Percentiles rank a stretch among this genome's conserved stretches.
Conservation (phyloP, 208 protist species). For the Acanthamoeba culbertsoni region DNA sequence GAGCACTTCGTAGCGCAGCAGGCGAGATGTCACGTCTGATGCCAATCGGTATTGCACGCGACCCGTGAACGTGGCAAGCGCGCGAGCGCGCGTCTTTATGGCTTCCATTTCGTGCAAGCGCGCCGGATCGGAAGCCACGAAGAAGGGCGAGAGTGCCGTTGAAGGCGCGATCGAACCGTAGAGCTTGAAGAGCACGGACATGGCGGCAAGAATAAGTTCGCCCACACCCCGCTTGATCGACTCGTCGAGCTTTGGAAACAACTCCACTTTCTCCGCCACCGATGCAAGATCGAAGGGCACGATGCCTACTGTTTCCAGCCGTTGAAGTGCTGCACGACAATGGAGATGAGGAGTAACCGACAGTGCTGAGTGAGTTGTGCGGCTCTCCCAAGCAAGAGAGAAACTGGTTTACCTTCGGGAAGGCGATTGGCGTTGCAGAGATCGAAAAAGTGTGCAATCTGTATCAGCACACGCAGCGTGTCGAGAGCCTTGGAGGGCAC, state of each 20-base stretch:
- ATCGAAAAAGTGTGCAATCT: background rate
- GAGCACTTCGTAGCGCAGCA: background rate
- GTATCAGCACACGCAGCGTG: background rate
- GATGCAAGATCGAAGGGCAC: background rate
- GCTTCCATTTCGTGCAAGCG: background rate
- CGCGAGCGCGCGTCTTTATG: background rate
- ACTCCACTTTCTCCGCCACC: constrained; percentile 26
- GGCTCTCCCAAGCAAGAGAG: background rate
- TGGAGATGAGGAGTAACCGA: background rate
- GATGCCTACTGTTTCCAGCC: background rate
- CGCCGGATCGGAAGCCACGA: background rate
- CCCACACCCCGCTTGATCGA: background rate
- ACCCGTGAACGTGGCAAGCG: background rate
- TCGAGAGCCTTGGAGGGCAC: background rate
- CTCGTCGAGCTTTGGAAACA: background rate
- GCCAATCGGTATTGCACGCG: constrained; percentile 18
- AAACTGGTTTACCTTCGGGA: background rate
- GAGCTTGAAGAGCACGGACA: background rate
- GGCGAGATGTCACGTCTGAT: background rate
- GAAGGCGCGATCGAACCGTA: background rate
- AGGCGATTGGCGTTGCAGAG: background rate
- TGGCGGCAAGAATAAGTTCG: background rate
- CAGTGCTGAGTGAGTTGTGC: too few relatives aligned
- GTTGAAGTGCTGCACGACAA: background rate
- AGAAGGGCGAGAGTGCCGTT: background rate